Evolutionary conservation across 768 basidiomycete genomes (phyloP).

Genomic region (Leccinum boreale): DNA sequence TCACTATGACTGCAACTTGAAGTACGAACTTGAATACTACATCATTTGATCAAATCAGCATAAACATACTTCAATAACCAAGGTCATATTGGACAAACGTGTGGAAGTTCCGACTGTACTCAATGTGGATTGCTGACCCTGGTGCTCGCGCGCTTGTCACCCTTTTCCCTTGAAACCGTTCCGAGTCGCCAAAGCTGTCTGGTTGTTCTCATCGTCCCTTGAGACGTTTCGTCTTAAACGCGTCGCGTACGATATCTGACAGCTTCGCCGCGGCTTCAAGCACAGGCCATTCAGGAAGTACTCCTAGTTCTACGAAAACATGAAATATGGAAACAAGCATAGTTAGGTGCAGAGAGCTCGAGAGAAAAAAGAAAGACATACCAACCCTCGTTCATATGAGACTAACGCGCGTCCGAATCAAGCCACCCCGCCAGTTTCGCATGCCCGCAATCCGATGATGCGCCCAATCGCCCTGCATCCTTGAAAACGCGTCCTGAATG

Average conservation of each 20-base stretch:
- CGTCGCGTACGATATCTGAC: neutral
- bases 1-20: no score
- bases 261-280: neutral
- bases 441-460: slow-evolving; percentile 82
- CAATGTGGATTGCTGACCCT: neutral
- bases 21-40: no score
- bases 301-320: neutral
- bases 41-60: no score
- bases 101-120: neutral
- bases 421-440: slow-evolving; percentile 85
- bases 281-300: neutral
- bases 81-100: no score
- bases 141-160: neutral
- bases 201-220: neutral
- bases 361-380: neutral
- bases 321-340: neutral
- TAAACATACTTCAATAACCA: no score
- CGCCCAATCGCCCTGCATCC: slow-evolving; percentile 86
- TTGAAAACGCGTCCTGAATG: slow-evolving; percentile 85
- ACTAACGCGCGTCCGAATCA: slow-evolving; percentile 74
- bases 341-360: neutral
- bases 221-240: neutral
- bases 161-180: neutral
- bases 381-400: slow-evolving; percentile 51
- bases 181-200: neutral